Evolutionary conservation across 164 flowering plant species (phyloP).

Genomic region (Euptelea pleiosperma): DNA sequence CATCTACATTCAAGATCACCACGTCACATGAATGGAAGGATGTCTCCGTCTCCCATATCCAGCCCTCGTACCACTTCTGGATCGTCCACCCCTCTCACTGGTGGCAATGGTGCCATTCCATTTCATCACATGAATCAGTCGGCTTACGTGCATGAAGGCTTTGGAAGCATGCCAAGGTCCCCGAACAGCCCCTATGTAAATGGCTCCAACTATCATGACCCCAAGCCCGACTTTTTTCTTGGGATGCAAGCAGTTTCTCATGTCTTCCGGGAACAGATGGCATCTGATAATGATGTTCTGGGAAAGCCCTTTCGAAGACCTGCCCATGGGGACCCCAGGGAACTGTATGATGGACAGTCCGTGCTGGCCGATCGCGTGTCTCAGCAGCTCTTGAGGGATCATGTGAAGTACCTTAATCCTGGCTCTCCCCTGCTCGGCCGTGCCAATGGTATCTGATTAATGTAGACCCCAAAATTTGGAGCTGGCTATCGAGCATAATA

Average conservation of each 20-base stretch:
- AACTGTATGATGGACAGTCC: slow-evolving; percentile 56
- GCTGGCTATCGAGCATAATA: slow-evolving; percentile 4
- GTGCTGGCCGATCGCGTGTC: slow-evolving; percentile 74
- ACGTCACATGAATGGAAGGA: slow-evolving; percentile 64
- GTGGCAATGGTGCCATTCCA: slow-evolving; percentile 71
- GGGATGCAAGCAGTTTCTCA: slow-evolving; percentile 56
- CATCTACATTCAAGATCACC: slow-evolving; percentile 65
- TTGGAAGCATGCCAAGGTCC: slow-evolving; percentile 46
- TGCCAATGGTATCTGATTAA: slow-evolving; percentile 31
- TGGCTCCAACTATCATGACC: slow-evolving; percentile 49
- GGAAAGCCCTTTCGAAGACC: slow-evolving; percentile 52
- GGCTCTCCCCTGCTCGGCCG: slow-evolving; percentile 42
- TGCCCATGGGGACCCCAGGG: slow-evolving; percentile 28
- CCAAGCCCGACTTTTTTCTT: slow-evolving; percentile 51
- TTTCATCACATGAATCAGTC: slow-evolving; percentile 55
- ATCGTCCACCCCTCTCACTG: slow-evolving; percentile 80
- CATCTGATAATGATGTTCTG: slow-evolving; percentile 42
- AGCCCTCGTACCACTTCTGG: slow-evolving; percentile 79
- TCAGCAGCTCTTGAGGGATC: slow-evolving; percentile 68
- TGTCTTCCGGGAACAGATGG: slow-evolving; percentile 43
- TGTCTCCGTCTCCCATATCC: slow-evolving; percentile 82
- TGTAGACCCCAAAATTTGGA: neutral
- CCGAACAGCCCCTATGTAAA: slow-evolving; percentile 32
- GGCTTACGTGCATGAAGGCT: slow-evolving; percentile 53
- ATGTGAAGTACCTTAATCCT: slow-evolving; percentile 46